Evolutionary conservation across 768 basidiomycete genomes (phyloP), one percentile per base, ranked within the genome.

Genomic region (Trametes maxima): DNA sequence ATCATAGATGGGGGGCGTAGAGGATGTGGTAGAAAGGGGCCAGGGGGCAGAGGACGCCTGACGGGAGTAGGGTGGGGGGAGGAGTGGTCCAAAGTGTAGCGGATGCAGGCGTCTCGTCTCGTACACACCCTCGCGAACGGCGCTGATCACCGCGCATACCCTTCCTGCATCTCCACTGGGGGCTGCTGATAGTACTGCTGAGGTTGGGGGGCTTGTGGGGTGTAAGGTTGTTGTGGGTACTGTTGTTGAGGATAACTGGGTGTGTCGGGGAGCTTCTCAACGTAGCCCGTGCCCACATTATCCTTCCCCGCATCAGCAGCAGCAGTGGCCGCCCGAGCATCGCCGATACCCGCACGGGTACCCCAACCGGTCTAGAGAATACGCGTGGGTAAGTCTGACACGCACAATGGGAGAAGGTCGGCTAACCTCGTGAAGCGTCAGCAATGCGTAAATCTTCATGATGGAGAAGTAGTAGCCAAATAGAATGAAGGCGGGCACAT

Each of bases 391-490:
- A 17, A 16, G 7, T 21, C 3, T 7, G 21, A 48, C 6, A 16
- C 6, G 13, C 62, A 50, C 54, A 54, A 19, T 8, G n/a, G 35
- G 36, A 47, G 49, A 22, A 21, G 33, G 35, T 22, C 28, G 24
- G 67, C 82, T n/a, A 55, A 88, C 88, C 81, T 95, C 92, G 76
- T 96, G 94, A 58, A 95, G 80, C 54, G 94, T 96, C 72, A 86
- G 87, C 45, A 95, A 78, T 35, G 94, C 94, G 73, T 96, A 96
- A 46, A 96, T 65, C 76, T 95, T 96, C 94, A 98, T 96, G 68
- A 96, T 77, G 17, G 93, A 88, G 70, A 96, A 96, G 76, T 95
- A 95, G 72, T 96, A 96, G 24, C 94, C 94, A 71, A 96, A 95
- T 5, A 88, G 71, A 69, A 96, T 82, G 77, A 84, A 86, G 8